Conservation (phyloP, 768 basidiomycete genomes). For the Termitomyces titanicus region DNA sequence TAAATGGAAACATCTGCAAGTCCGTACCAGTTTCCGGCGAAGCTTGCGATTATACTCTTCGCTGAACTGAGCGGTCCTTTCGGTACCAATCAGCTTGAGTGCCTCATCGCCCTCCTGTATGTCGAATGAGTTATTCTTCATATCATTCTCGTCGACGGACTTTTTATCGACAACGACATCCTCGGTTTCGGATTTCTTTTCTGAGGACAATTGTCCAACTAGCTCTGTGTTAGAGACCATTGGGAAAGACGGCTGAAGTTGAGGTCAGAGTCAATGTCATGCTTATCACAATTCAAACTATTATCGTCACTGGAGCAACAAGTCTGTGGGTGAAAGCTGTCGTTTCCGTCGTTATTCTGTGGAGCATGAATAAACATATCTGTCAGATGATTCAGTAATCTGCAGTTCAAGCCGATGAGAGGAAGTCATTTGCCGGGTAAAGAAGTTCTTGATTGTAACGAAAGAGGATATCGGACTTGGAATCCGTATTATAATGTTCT, state of each 20-base stretch:
- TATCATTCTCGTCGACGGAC: conserved; percentile 27
- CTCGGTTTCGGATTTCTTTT: background rate
- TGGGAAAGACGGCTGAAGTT: background rate
- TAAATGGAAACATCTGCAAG: no score
- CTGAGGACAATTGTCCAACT: background rate
- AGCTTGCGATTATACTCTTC: conserved; percentile 58
- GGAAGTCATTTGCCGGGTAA: background rate
- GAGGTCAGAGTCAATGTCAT: background rate
- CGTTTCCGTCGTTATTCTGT: background rate
- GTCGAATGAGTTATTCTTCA: conserved; percentile 25
- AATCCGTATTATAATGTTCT: background rate
- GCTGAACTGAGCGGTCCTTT: conserved; percentile 47
- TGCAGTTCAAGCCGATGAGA: background rate
- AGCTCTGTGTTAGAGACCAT: conserved; percentile 4
- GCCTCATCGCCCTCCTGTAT: conserved; percentile 54
- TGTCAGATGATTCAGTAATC: background rate
- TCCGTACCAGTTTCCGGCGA: conserved; percentile 53
- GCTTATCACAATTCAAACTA: no score
- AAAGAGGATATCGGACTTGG: background rate
- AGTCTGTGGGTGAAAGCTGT: background rate
- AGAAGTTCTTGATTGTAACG: no score
- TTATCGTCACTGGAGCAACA: no score
- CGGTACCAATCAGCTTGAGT: conserved; percentile 52
- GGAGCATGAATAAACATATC: background rate
- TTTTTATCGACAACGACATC: conserved; percentile 22